Conservation (phyloP, 2,329 filamentous ascomycete genomes). For the Xylariaceae sp. region DNA sequence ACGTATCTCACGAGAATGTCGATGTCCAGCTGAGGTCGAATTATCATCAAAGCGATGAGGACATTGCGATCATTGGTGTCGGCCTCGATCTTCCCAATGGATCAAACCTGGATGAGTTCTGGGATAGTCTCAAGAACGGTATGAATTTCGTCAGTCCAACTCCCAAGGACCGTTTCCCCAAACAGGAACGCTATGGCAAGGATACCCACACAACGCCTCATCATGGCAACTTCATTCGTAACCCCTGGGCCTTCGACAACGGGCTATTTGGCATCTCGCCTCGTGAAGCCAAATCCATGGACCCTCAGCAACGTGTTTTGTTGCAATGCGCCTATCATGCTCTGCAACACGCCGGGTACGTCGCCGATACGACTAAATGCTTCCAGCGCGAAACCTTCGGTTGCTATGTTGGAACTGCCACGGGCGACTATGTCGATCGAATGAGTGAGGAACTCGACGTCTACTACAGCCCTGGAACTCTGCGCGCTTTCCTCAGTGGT, state of each 20-base stretch:
- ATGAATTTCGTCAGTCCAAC: background rate
- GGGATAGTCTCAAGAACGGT: background rate
- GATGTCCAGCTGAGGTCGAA: background rate
- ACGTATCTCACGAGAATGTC: background rate
- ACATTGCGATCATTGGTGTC: background rate
- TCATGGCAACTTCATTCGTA: slow-evolving; percentile 17
- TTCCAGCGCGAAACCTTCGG: slow-evolving; percentile 27
- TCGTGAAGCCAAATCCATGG: slow-evolving; percentile 22
- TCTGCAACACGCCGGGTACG: slow-evolving; percentile 26
- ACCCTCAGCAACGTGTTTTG: slow-evolving; percentile 23
- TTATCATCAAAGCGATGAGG: background rate
- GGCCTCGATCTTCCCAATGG: background rate
- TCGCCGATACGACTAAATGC: slow-evolving; percentile 20
- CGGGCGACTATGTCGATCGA: slow-evolving; percentile 31
- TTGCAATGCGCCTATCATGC: slow-evolving; percentile 19
- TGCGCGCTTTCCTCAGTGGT: slow-evolving; percentile 20
- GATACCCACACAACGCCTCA: background rate
- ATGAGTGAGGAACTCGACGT: slow-evolving; percentile 27
- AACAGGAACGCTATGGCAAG: background rate
- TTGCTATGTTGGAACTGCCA: slow-evolving; percentile 29
- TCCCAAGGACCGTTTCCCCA: background rate
- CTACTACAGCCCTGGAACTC: slow-evolving; percentile 27
- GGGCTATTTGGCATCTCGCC: slow-evolving; percentile 20
- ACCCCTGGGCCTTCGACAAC: slow-evolving; percentile 20
- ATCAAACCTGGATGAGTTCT: background rate